Base-by-base conservation (phyloP, 257 asterid genomes). In the Primulina eburnea region DNA sequence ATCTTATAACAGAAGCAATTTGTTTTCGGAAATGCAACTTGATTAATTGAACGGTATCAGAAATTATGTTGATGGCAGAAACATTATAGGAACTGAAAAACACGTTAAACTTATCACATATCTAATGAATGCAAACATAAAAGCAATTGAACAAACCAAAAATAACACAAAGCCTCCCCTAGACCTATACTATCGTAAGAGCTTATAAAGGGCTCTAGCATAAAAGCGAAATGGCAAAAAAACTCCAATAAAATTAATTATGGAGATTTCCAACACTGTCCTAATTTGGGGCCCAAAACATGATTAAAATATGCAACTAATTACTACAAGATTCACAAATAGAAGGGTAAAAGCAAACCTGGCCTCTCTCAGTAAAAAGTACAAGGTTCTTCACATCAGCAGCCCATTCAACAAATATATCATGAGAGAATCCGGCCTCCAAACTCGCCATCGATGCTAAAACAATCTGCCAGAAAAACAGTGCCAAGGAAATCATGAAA, bases 321-420 rank as follows among this genome's bases (percentile, higher is more conserved):
- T 35, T 28, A 28, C 6, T 3, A 33, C 8, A 40, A 57, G 67
- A 56, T 59, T 16, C 71, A 67, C 55, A 64, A 65, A 75, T 71
- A 75, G 70, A 43, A 11, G 69, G 75, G 64, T 58, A 43, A 70
- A 73, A 65, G 71, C 85, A 64, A 73, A 93, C 99, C 99, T 93
- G 99, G 84, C 95, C 97, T 81, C 97, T 85, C 81, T 94, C 99
- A 11, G 97, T 84, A 81, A 94, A 94, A 69, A 94, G 92, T 75
- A 94, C 91, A 61, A 94, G 96, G 85, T 94, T 94, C 87, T 82
- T 94, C n/a, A 80, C n/a, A 82, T 91, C 97, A 65, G 89, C 86
- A 75, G 97, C 97, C 97, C 99, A 94, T 53, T 94, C 99, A 74
- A 91, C 95, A 77, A 94, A 94, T 67, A 94, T 83, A 72, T 94